Conservation (phyloP, 768 basidiomycete genomes). For the Russula compacta region DNA sequence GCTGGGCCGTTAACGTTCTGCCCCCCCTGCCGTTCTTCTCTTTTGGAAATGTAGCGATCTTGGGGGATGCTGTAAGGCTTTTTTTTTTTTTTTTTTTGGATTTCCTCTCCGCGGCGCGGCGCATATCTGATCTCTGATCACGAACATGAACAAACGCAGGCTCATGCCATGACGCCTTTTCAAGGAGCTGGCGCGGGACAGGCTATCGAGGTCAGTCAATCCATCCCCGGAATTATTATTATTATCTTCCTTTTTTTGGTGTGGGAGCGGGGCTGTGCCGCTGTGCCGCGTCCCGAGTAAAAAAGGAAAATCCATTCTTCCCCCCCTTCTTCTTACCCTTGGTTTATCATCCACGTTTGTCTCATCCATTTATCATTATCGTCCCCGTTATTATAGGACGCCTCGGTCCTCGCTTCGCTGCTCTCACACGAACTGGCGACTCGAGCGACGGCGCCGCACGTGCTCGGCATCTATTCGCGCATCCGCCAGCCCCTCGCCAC, state of each 20-base stretch:
- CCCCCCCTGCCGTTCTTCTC: constrained; percentile 43
- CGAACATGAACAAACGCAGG: constrained; percentile 12
- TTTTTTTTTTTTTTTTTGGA: too few species aligned
- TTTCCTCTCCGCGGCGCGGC: not conserved
- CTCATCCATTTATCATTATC: too few species aligned
- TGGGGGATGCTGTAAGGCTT: constrained; percentile 33
- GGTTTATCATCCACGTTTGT: too few species aligned
- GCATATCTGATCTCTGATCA: not conserved
- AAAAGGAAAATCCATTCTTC: too few species aligned
- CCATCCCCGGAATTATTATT: too few species aligned
- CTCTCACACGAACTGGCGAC: constrained; percentile 36
- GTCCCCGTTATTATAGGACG: constrained; percentile 25
- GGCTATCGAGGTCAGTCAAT: constrained; percentile 33
- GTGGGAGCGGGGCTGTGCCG: too few species aligned
- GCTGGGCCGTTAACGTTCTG: constrained; percentile 59
- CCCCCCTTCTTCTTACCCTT: too few species aligned
- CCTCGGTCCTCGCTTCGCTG: constrained; percentile 29
- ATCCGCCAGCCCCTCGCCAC: constrained; percentile 27
- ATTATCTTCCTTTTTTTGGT: too few species aligned
- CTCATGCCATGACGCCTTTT: constrained; percentile 35
- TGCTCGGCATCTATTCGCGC: constrained; percentile 26
- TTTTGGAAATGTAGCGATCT: constrained; percentile 41
- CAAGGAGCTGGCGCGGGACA: constrained; percentile 39
- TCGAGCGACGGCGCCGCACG: constrained; percentile 17
- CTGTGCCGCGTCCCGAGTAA: too few species aligned